A percentile compares a stretch with the other conserved stretches of the same genome.
These are phyloP conservation scores for Metschnikowia continentalis DNA, from an alignment of 805 yeast species.

Conservation along the genomic window DNA sequence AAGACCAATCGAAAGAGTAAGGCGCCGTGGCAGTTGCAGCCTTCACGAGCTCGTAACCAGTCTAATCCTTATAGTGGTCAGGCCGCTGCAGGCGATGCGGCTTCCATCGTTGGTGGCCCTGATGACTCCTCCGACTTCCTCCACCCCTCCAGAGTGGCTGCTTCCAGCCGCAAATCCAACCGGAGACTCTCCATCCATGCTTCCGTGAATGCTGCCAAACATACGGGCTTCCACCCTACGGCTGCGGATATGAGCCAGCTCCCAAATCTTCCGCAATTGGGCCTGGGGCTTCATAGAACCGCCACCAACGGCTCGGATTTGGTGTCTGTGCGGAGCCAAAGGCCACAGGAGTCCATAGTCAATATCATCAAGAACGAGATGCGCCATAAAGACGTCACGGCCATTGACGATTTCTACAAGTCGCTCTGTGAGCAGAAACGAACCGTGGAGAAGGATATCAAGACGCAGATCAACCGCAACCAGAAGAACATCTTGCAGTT, in stretches of 20 bases:
- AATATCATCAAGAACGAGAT: constrained; percentile 35
- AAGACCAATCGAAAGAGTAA: constrained; percentile 37
- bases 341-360: constrained; percentile 12
- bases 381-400: constrained; percentile 63
- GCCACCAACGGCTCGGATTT: constrained; percentile 12
- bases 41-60: constrained; percentile 3
- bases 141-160: constrained; percentile 11
- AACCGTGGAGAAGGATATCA: constrained; percentile 53
- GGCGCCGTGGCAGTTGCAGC: constrained; percentile 38
- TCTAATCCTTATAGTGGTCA: constrained; percentile 13
- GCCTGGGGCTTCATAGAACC: constrained; percentile 16
- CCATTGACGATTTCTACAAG: constrained; percentile 65
- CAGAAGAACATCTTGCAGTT: constrained; percentile 58
- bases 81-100: neutral
- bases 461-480: constrained; percentile 55
- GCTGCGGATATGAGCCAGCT: constrained; percentile 7
- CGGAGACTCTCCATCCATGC: constrained; percentile 20
- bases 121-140: constrained; percentile 1
- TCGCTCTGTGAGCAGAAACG: constrained; percentile 47
- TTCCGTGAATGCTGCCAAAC: constrained; percentile 14
- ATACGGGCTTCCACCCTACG: constrained; percentile 7
- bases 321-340: constrained; percentile 11
- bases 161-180: constrained; percentile 9
- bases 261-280: constrained; percentile 20
- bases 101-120: neutral